A percentile compares a stretch with the other conserved stretches of the same genome.
Evolutionary conservation across 208 protist genomes (phyloP).

Genomic region (Leishmania arabica): DNA sequence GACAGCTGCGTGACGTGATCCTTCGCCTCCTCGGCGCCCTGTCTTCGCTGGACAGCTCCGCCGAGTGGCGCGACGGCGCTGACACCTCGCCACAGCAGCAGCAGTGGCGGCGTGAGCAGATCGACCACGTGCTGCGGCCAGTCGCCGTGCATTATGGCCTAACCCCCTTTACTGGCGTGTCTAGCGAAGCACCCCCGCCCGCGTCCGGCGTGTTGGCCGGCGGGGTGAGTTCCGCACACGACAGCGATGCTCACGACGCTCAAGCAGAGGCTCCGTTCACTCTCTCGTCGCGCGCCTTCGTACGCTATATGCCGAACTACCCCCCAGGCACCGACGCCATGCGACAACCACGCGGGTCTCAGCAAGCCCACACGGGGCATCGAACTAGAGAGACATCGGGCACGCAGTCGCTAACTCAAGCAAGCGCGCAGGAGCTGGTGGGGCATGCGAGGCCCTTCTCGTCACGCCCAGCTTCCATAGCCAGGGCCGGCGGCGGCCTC

Average conservation of each 20-base stretch:
- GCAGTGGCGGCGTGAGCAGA: constrained; percentile 14
- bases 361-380: too few relatives aligned
- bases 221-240: neutral
- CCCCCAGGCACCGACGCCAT: constrained; percentile 63
- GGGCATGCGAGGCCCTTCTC: neutral
- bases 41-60: constrained; percentile 21
- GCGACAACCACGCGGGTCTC: constrained; percentile 18
- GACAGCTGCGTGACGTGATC: constrained; percentile 13
- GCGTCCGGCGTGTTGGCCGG: neutral
- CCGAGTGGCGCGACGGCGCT: constrained; percentile 2
- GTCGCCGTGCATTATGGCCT: constrained; percentile 10
- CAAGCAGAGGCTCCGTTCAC: constrained; percentile 24
- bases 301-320: constrained; percentile 51
- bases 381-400: neutral
- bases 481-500: neutral
- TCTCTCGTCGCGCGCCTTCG: constrained; percentile 40
- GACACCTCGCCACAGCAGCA: constrained; percentile 12
- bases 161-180: neutral
- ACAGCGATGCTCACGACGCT: neutral
- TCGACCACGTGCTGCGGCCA: constrained; percentile 10
- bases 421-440: neutral
- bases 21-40: constrained; percentile 18
- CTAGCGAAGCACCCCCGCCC: neutral
- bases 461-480: neutral
- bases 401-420: neutral